Evolutionary conservation across 225 moss, liverwort and hornwort species (phyloP).

Genomic region (Marchantia paleacea): DNA sequence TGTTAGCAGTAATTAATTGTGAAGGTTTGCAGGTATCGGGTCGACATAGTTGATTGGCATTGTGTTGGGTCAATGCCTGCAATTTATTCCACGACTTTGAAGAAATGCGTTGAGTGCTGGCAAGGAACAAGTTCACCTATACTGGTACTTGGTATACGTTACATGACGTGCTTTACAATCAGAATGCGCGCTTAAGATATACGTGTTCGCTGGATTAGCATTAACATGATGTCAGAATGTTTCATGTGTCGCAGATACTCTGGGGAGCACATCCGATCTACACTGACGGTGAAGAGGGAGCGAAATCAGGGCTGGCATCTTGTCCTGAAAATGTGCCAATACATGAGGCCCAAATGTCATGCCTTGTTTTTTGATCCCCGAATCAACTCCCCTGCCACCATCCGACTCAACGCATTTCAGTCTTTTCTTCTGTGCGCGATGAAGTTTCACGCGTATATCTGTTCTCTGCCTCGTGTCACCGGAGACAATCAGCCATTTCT

Average conservation of each 20-base stretch:
- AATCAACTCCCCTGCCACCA: conserved; percentile 93
- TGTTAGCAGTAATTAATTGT: background rate
- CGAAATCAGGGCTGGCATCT: conserved; percentile 71
- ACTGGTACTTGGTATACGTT: background rate
- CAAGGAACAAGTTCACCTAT: background rate
- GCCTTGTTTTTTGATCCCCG: conserved; percentile 83
- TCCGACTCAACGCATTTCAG: conserved; percentile 82
- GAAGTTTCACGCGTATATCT: conserved; percentile 92
- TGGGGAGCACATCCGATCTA: conserved; percentile 78
- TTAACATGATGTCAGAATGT: background rate
- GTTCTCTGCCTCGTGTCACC: conserved; percentile 53
- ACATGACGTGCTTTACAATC: no score
- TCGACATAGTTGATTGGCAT: background rate
- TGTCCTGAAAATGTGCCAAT: conserved; percentile 81
- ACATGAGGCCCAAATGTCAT: conserved; percentile 91
- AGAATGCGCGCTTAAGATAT: no score
- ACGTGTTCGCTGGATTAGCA: no score
- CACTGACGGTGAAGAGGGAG: conserved; percentile 73
- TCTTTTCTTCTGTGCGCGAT: conserved; percentile 88
- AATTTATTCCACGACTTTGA: background rate
- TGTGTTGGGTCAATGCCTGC: background rate
- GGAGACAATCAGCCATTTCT: conserved; percentile 67
- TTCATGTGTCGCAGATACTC: conserved; percentile 53
- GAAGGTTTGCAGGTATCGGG: background rate
- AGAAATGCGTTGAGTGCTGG: background rate